phyloP scores from a whole-genome alignment of 371 early-diverging fungal species.

The Rhizopus stolonifer region DNA sequence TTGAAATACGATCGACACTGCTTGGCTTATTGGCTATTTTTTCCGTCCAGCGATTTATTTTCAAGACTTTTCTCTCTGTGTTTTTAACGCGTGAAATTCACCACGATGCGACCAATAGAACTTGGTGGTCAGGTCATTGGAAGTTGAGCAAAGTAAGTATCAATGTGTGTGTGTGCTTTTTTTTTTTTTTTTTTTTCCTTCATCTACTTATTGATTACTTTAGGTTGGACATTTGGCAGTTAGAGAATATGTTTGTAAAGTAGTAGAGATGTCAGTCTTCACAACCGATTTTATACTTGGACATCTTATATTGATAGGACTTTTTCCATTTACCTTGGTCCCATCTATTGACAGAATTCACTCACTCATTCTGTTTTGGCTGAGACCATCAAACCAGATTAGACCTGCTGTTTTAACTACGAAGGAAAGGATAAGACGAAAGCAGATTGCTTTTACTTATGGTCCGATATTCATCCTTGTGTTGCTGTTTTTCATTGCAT shows the following conservation, averaged over 20 bases:
- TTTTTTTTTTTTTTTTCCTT: background rate
- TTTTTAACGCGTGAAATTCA: conserved; percentile 80
- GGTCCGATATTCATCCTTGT: conserved; percentile 21
- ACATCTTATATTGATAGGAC: conserved; percentile 73
- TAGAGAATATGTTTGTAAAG: conserved; percentile 84
- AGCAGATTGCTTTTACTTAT: conserved; percentile 11
- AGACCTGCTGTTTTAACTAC: conserved; percentile 29
- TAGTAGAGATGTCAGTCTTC: conserved; percentile 84
- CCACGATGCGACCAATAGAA: conserved; percentile 75
- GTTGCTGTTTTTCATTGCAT: conserved; percentile 16
- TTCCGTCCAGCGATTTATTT: conserved; percentile 67
- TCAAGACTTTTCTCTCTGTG: conserved; percentile 67
- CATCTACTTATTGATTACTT: background rate
- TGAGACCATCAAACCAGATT: conserved; percentile 51
- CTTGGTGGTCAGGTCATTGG: conserved; percentile 94
- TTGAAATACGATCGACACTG: conserved; percentile 57
- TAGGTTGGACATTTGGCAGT: conserved; percentile 44
- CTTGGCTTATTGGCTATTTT: conserved; percentile 69
- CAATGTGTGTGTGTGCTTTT: background rate
- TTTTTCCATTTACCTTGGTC: conserved; percentile 70
- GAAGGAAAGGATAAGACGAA: conserved; percentile 21
- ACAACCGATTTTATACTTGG: conserved; percentile 78
- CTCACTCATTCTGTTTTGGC: conserved; percentile 83
- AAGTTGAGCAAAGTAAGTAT: conserved; percentile 37
- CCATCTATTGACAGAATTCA: conserved; percentile 78